These are phyloP conservation scores for Metarhizium anisopliae DNA, from an alignment of 2,329 filamentous ascomycete species.

Conservation along the genomic window DNA sequence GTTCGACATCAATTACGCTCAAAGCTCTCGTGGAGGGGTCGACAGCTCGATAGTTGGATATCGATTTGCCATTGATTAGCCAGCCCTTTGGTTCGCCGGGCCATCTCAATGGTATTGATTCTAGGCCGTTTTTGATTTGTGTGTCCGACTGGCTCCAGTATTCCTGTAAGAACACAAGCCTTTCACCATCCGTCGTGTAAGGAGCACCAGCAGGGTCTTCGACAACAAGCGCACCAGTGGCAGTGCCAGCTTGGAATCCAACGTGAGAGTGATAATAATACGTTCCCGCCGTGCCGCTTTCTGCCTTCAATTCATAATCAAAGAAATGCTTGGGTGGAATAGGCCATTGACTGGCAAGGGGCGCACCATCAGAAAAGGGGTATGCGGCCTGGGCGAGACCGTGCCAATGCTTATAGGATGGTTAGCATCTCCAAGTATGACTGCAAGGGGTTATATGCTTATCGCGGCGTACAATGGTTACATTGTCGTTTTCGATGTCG, in stretches of 20 bases:
- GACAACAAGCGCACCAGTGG: conserved; percentile 3
- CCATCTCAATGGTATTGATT: conserved; percentile 1
- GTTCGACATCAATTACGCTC: conserved; percentile 1
- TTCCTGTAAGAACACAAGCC: conserved; percentile 1
- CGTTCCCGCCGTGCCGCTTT: conserved; percentile 45
- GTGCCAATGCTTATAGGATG: conserved; percentile 51
- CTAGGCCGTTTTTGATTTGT: background rate
- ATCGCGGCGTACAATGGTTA: conserved; percentile 41
- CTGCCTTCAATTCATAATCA: conserved; percentile 54
- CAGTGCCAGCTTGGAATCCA: conserved; percentile 41
- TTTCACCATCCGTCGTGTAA: background rate
- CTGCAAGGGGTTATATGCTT: background rate
- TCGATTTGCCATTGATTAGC: conserved; percentile 4
- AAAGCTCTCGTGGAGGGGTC: background rate
- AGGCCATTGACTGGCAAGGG: conserved; percentile 54
- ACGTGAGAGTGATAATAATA: conserved; percentile 64
- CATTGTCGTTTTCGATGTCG: conserved; percentile 40
- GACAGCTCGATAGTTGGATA: background rate
- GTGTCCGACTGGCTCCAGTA: conserved; percentile 3
- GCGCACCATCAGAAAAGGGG: conserved; percentile 58
- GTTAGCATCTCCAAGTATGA: no score
- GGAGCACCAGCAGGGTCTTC: background rate
- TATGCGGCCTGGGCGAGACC: conserved; percentile 46
- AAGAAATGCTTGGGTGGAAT: conserved; percentile 54
- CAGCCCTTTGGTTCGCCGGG: conserved; percentile 3